Base-by-base conservation (phyloP, 2,329 filamentous ascomycete genomes). In the Pseudogymnoascus sp. region DNA sequence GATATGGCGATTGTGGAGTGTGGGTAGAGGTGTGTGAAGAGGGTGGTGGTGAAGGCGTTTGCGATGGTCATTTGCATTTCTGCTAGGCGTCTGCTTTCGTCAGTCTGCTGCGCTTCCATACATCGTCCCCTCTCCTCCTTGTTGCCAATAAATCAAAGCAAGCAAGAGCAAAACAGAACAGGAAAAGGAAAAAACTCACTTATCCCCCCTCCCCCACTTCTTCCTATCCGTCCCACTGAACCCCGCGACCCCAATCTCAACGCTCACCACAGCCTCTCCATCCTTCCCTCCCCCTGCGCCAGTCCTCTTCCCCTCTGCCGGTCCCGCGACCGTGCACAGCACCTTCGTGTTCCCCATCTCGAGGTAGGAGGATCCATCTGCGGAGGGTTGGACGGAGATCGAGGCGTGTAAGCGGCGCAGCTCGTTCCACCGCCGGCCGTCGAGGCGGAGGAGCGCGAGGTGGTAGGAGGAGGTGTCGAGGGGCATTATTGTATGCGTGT, bases 271-370 rank as follows among this genome's bases (percentile, higher is more conserved):
- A 3, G 89, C 89, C 22, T 82, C 83, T 75, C 78, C 71, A 26
- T 68, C 70, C 2, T 67, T 71, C 37, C 66, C 68, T 14, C 70
- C 70, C 46, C 71, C 73, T 8, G 78, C 77, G 63, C 82, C 76
- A 31, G 77, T 73, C 64, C 79, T 75, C 68, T 82, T 77, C 60
- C 83, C 82, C 76, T 99, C 95, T 38, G 84, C 86, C 0, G 95
- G 95, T 0, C 95, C 95, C 1, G 88, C 86, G 59, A 99, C 88
- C 24, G 93, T 91, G 77, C 93, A 97, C 77, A 98, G 90, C 69
- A 99, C 89, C 74, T 96, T 95, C 22, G 95, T 99, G 78, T 98
- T 96, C 70, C 95, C 95, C 88, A 96, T 96, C 74, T 96, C 91
- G 64, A 98, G 86, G 77, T 96, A 96, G 66, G 89, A 91, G 50